These are phyloP conservation scores for Lachnellula suecica DNA, from an alignment of 2,329 filamentous ascomycete species.

Conservation along the genomic window DNA sequence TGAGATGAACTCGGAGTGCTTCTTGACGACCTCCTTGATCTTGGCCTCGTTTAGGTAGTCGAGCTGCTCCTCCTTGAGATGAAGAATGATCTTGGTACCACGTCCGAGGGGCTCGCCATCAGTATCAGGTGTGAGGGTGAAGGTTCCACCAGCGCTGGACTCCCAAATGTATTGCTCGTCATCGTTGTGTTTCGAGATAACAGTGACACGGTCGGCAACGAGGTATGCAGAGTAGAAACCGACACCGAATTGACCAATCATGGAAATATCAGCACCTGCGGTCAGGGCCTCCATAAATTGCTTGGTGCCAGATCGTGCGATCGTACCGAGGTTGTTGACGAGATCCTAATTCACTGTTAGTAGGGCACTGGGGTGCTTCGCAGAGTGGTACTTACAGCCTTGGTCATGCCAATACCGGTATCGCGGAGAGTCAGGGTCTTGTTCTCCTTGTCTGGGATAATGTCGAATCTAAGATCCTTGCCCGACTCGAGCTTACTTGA, in stretches of 20 bases:
- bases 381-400: constrained; percentile 72
- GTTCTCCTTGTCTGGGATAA: constrained; percentile 94
- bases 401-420: constrained; percentile 99
- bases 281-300: constrained; percentile 99
- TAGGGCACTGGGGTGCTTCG: constrained; percentile 8
- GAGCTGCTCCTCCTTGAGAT: constrained; percentile 98
- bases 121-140: constrained; percentile 87
- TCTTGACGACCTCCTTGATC: constrained; percentile 99
- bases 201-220: constrained; percentile 92
- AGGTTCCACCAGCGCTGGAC: constrained; percentile 95
- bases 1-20: constrained; percentile 99
- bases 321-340: constrained; percentile 99
- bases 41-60: constrained; percentile 98
- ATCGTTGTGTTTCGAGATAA: constrained; percentile 99
- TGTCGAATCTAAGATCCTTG: constrained; percentile 98
- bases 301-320: constrained; percentile 98
- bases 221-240: constrained; percentile 99
- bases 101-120: constrained; percentile 89
- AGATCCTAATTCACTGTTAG: constrained; percentile 69
- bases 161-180: constrained; percentile 99
- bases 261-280: constrained; percentile 97
- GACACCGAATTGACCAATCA: constrained; percentile 99
- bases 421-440: constrained; percentile 98
- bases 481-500: constrained; percentile 93
- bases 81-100: constrained; percentile 96